Evolutionary conservation across 179 eudicot species (phyloP), one percentile per base, ranked within the genome.

Genomic region (Pouteria campechiana): DNA sequence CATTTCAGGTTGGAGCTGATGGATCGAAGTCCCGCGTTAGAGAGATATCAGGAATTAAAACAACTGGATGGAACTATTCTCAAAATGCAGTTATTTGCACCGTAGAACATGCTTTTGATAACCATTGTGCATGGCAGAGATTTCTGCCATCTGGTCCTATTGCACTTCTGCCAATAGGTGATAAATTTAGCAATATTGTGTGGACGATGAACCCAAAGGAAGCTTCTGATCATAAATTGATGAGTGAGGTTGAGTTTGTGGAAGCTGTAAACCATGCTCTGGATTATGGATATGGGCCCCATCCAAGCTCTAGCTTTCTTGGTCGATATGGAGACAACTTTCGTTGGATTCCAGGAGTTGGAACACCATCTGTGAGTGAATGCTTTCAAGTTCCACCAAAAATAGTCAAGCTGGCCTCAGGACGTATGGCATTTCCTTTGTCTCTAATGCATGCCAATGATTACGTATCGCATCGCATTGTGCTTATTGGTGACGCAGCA

Each of bases 61-160:
- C 86, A 53, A 83, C 88, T 11, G 85, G 81, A 46, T 80, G 80
- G 85, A 87, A 77, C 34, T 92, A 92, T 69, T 65, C 78, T 32
- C 99, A 92, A 55, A 87, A 67, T 65, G 99, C 96, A 44, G 52
- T 92, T 47, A 87, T 92, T 37, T 92, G 99, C 68, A 87, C 96
- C 2, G 94, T 92, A 29, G 85, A 87, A 62, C 94, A 87, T 60
- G 6, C 28, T 20, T 60, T 28, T 13, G 72, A 67, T 52, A 92
- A 69, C 58, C 40, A 24, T 20, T 87, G 96, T 57, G 99, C 99
- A 11, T 92, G 93, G 93, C 99, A 92, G 63, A 72, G 94, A 28
- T 92, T 92, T 67, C 72, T 87, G 21, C 99, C 96, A 9, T 50
- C 68, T 29, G 99, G 99, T 37, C 99, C 99, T 31, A 69, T 92